These are phyloP conservation scores for Gonapodya prolifera DNA, from an alignment of 192 early-diverging fungal genomes.

Conservation along the genomic window DNA sequence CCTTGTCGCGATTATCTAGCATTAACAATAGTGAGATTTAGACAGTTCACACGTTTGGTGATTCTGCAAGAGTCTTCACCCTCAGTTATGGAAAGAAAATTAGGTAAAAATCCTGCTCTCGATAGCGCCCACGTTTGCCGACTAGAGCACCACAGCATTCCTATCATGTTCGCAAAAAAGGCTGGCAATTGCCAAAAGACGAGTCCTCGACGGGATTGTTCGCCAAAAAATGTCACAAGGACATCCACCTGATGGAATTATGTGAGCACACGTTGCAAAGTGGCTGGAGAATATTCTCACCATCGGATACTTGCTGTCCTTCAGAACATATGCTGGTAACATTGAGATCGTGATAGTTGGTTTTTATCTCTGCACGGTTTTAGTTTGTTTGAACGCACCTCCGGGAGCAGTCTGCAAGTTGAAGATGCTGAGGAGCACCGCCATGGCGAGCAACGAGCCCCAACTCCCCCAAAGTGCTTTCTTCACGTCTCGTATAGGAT, in stretches of 20 bases:
- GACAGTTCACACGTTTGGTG: not conserved
- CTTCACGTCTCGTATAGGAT: not conserved
- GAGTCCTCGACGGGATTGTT: not conserved
- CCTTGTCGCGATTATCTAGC: not conserved
- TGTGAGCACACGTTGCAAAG: no score
- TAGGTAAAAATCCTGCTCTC: not conserved
- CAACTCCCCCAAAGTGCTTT: not conserved
- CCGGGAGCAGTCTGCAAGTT: not conserved
- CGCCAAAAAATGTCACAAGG: not conserved
- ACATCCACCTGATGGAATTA: not conserved
- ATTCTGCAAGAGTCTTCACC: not conserved
- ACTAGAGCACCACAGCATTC: constrained; percentile 7
- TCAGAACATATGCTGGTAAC: not conserved
- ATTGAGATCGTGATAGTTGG: no score
- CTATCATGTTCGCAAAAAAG: not conserved
- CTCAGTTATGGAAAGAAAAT: not conserved
- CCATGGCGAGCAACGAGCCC: not conserved
- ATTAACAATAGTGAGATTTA: not conserved
- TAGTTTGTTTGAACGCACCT: not conserved
- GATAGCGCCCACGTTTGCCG: constrained; percentile 10
- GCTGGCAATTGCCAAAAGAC: constrained; percentile 1
- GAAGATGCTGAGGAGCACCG: not conserved
- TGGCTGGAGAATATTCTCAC: not conserved
- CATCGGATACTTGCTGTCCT: not conserved
- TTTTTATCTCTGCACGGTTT: no score